phyloP scores from a whole-genome alignment of 495 filamentous ascomycete species.

The Penicillium herquei region DNA sequence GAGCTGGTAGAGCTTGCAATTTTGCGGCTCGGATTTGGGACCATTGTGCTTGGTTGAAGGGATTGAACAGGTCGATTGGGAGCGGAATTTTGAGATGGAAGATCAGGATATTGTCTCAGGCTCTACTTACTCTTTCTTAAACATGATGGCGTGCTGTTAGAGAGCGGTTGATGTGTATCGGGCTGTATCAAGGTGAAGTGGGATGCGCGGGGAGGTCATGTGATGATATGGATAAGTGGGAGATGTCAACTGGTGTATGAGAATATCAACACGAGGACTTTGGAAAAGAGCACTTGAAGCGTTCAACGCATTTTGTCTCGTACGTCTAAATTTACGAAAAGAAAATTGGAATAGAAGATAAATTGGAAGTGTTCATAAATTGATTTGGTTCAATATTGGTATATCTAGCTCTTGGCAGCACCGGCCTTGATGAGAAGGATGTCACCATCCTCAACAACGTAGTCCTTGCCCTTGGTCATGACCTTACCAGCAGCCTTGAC shows the following conservation, averaged over 20 bases:
- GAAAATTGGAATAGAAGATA: neutral
- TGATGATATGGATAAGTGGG: conserved; percentile 12
- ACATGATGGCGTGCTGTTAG: conserved; percentile 56
- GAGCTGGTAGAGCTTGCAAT: conserved; percentile 1
- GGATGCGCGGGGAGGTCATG: conserved; percentile 39
- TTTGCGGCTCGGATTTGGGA: conserved; percentile 2
- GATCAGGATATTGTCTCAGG: neutral
- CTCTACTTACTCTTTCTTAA: conserved; percentile 79
- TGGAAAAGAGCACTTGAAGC: neutral
- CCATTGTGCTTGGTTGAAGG: neutral
- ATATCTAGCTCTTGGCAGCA: conserved; percentile 73
- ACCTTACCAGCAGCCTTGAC: conserved; percentile 94
- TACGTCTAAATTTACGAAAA: neutral
- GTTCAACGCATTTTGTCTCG: neutral
- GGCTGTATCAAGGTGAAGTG: conserved; percentile 19
- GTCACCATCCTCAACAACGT: conserved; percentile 60
- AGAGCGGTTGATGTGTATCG: conserved; percentile 8
- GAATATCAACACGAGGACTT: too few relatives aligned
- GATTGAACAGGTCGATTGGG: neutral
- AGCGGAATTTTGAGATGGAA: neutral
- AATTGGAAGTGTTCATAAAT: conserved; percentile 8
- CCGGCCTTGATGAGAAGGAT: conserved; percentile 91
- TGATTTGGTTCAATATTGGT: neutral
- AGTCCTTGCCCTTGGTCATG: conserved; percentile 99
- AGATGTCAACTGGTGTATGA: neutral